Conservation (phyloP, 306 rosid species). For the Cicer judaicum region DNA sequence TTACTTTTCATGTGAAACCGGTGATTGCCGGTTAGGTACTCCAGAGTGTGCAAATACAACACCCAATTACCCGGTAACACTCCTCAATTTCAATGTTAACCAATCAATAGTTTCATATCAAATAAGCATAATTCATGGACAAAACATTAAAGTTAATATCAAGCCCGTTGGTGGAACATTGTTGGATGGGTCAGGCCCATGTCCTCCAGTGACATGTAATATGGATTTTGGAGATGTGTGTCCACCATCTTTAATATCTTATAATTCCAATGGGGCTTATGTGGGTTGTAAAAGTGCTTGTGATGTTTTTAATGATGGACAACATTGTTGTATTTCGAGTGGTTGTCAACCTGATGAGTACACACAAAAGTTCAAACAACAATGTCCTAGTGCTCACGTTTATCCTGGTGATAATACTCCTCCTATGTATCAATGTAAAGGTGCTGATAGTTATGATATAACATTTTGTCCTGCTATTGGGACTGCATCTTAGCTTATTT, state of each 20-base stretch:
- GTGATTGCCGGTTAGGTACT: slow-evolving; percentile 51
- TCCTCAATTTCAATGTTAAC: slow-evolving; percentile 40
- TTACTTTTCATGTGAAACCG: slow-evolving; percentile 59
- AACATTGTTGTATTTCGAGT: slow-evolving; percentile 44
- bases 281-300: slow-evolving; percentile 54
- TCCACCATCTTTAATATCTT: slow-evolving; percentile 20
- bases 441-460: slow-evolving; percentile 41
- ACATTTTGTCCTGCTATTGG: slow-evolving; percentile 38
- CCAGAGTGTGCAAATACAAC: slow-evolving; percentile 7
- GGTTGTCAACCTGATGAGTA: slow-evolving; percentile 45
- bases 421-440: slow-evolving; percentile 46
- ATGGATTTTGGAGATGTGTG: slow-evolving; percentile 32
- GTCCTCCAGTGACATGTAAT: slow-evolving; percentile 45
- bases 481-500: not conserved
- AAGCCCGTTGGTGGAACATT: slow-evolving; percentile 46
- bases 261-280: not conserved
- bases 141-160: slow-evolving; percentile 40
- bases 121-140: slow-evolving; percentile 53
- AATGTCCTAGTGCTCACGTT: slow-evolving; percentile 40
- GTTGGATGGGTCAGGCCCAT: slow-evolving; percentile 39
- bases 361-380: slow-evolving; percentile 21
- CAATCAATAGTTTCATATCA: slow-evolving; percentile 44
- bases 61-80: slow-evolving; percentile 45
- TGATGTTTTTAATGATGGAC: slow-evolving; percentile 41
- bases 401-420: slow-evolving; percentile 41